phyloP scores from a whole-genome alignment of 2,329 filamentous ascomycete genomes.

The Botrytis aclada region DNA sequence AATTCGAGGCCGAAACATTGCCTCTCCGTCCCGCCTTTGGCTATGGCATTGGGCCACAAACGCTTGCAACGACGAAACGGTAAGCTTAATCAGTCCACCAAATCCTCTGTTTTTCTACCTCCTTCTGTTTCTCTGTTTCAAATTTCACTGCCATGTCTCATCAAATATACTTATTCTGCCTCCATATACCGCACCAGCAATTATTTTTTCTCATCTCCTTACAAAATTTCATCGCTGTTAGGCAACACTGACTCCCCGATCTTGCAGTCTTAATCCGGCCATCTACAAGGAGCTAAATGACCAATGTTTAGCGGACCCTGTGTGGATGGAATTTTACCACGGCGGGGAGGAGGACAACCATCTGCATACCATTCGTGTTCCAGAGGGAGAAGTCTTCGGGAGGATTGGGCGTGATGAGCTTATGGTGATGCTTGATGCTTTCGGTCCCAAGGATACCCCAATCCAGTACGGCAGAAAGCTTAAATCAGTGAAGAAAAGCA shows the following conservation, averaged over 20 bases:
- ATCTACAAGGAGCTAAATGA: not conserved
- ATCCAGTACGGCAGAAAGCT: constrained; percentile 19
- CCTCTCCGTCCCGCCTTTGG: constrained; percentile 20
- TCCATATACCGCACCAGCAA: not conserved
- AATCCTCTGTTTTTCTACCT: not conserved
- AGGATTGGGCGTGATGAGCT: constrained; percentile 19
- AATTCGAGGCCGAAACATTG: constrained; percentile 21
- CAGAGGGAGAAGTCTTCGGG: constrained; percentile 13
- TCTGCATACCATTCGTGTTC: constrained; percentile 3
- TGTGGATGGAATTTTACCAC: constrained; percentile 20
- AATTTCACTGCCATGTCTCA: not conserved
- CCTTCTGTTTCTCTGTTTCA: not conserved
- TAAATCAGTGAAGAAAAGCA: constrained; percentile 3
- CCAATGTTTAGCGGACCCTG: not conserved
- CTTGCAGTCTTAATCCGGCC: constrained; percentile 13
- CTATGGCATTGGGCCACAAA: constrained; percentile 20
- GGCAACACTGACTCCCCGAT: not conserved
- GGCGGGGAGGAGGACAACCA: constrained; percentile 3
- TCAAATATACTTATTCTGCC: not conserved
- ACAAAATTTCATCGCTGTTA: not conserved
- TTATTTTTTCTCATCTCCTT: not conserved
- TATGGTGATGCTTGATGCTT: constrained; percentile 18
- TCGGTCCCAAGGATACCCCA: constrained; percentile 3
- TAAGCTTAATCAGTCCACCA: not conserved
- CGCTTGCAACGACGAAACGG: constrained; percentile 6